Evolutionary conservation across 73 alveolate genomes (phyloP).

Genomic region (Stentor roeselii): DNA sequence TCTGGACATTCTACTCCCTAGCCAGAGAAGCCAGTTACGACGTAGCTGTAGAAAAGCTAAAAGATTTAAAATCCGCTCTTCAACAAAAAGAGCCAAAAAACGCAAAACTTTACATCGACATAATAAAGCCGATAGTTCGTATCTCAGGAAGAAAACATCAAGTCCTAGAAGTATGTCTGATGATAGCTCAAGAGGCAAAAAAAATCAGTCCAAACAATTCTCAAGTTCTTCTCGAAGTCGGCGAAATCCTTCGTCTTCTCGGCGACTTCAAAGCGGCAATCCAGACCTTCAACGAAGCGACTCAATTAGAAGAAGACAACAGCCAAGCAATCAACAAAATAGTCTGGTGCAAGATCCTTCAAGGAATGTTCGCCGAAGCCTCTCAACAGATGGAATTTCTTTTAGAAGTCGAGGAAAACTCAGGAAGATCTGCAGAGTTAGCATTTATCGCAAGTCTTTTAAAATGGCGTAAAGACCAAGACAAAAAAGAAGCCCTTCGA

Average conservation of each 20-base stretch:
- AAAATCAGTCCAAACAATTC: constrained; percentile 77
- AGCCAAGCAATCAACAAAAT: constrained; percentile 91
- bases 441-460: constrained; percentile 66
- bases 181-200: constrained; percentile 70
- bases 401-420: constrained; percentile 72
- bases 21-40: constrained; percentile 92
- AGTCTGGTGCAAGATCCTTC: constrained; percentile 85
- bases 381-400: constrained; percentile 87
- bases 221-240: constrained; percentile 79
- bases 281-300: constrained; percentile 80
- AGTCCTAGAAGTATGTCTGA: constrained; percentile 66
- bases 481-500: constrained; percentile 55
- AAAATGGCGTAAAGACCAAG: constrained; percentile 58
- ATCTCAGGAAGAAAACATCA: constrained; percentile 85
- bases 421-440: constrained; percentile 67
- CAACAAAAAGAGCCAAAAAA: constrained; percentile 82
- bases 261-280: constrained; percentile 87
- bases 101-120: constrained; percentile 73
- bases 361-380: constrained; percentile 94
- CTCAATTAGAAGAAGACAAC: constrained; percentile 81
- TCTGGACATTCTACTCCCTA: constrained; percentile 70
- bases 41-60: constrained; percentile 82
- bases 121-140: constrained; percentile 79
- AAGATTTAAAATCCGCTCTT: constrained; percentile 79
- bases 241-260: constrained; percentile 65